Percentiles rank a stretch among this genome's conserved stretches.
phyloP scores from a whole-genome alignment of 108 stramenopile species.

The Hondaea fermentalgiana region DNA sequence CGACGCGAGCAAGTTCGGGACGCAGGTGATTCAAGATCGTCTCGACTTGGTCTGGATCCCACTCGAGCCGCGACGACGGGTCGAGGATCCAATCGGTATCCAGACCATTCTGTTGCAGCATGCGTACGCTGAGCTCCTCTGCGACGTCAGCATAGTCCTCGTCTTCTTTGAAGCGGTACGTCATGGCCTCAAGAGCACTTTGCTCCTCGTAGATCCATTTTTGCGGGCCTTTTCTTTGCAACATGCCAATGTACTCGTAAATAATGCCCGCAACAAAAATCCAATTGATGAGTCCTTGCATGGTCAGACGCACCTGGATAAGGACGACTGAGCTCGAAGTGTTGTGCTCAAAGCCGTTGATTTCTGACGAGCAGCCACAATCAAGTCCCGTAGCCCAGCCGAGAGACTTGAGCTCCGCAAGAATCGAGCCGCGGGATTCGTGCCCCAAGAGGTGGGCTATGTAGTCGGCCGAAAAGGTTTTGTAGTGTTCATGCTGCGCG shows the following conservation, averaged over 20 bases:
- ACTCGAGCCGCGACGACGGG: neutral
- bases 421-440: constrained; percentile 78
- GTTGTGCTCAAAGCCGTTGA: constrained; percentile 28
- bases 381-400: constrained; percentile 67
- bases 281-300: constrained; percentile 21
- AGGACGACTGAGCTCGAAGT: constrained; percentile 62
- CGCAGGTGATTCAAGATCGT: neutral
- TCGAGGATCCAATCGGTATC: neutral
- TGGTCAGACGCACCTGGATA: constrained; percentile 62
- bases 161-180: neutral
- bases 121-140: neutral
- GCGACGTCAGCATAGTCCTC: neutral
- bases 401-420: constrained; percentile 60
- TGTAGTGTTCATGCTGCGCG: constrained; percentile 36
- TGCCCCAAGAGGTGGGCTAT: constrained; percentile 86
- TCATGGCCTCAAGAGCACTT: neutral
- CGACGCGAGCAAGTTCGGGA: neutral
- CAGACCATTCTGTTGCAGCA: neutral
- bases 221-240: neutral
- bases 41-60: neutral
- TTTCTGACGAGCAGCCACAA: constrained; percentile 53
- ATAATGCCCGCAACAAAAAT: neutral
- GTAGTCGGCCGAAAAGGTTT: constrained; percentile 64
- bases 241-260: constrained; percentile 24
- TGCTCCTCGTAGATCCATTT: constrained; percentile 9